phyloP scores from a whole-genome alignment of 176 grass and related monocot genomes.

The Canna indica region DNA sequence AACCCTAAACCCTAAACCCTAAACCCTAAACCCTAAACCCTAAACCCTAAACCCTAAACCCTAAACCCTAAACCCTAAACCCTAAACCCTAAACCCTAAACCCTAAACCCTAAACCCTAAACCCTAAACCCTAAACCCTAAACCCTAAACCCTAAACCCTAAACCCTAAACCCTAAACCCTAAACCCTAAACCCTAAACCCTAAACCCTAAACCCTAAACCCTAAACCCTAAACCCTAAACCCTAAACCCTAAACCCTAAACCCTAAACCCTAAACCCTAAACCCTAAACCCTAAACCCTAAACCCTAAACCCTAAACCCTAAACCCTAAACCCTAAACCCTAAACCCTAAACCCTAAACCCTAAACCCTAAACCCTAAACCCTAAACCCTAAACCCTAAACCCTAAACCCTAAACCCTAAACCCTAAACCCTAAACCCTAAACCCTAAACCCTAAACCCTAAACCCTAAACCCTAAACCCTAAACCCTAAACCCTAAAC shows the following conservation, averaged over 20 bases:
- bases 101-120: conserved; percentile 8
- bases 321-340: conserved; percentile 14
- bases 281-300: conserved; percentile 6
- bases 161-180: conserved; percentile 6
- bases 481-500: conserved; percentile 1
- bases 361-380: conserved; percentile 4
- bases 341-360: conserved; percentile 5
- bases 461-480: conserved; percentile 17
- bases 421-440: conserved; percentile 13
- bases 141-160: conserved; percentile 6
- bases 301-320: conserved; percentile 4
- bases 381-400: conserved; percentile 7
- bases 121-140: conserved; percentile 1
- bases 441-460: conserved; percentile 15
- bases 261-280: conserved; percentile 8
- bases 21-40: not conserved
- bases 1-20: not conserved
- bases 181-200: not conserved
- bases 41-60: not conserved
- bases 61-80: conserved; percentile 2
- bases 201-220: not conserved
- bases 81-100: conserved; percentile 7
- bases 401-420: conserved; percentile 17
- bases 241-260: conserved; percentile 6
- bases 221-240: not conserved